phyloP scores from a whole-genome alignment of 2,329 filamentous ascomycete genomes.

The Aspergillus spinulosporus region DNA sequence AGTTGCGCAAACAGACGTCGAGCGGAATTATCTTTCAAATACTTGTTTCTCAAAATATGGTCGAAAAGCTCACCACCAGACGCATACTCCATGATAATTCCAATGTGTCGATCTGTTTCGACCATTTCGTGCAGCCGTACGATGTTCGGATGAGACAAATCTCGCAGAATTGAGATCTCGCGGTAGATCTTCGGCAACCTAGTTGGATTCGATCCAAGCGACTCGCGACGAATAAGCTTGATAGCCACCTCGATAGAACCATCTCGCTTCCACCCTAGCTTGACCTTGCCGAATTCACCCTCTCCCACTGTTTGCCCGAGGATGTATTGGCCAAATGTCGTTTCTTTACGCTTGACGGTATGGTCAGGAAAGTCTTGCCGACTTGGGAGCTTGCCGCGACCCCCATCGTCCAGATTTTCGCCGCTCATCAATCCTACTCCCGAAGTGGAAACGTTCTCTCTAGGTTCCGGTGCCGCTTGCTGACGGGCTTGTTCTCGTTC shows the following conservation, averaged over 20 bases:
- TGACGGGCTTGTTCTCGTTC: conserved; percentile 70
- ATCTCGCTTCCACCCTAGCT: conserved; percentile 96
- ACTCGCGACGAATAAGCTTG: conserved; percentile 93
- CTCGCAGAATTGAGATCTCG: conserved; percentile 87
- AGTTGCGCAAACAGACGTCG: conserved; percentile 91
- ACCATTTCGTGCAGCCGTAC: conserved; percentile 98
- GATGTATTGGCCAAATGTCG: conserved; percentile 93
- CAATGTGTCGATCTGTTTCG: conserved; percentile 94
- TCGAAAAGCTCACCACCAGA: conserved; percentile 97
- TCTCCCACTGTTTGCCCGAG: conserved; percentile 94
- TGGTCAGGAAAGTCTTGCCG: conserved; percentile 59
- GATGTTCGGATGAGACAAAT: conserved; percentile 92
- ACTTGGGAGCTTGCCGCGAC: conserved; percentile 39
- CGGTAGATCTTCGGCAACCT: conserved; percentile 95
- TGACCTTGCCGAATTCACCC: conserved; percentile 98
- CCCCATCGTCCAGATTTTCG: conserved; percentile 51
- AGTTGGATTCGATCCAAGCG: conserved; percentile 81
- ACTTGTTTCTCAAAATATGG: conserved; percentile 95
- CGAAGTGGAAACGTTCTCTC: conserved; percentile 48
- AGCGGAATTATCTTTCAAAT: conserved; percentile 89
- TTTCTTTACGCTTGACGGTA: conserved; percentile 71
- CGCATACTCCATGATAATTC: conserved; percentile 96
- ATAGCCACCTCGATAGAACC: conserved; percentile 93
- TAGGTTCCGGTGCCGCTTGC: conserved; percentile 56
- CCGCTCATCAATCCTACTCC: conserved; percentile 52